Conservation (phyloP, 331 rosid genomes). For the Pyracantha coccinea region DNA sequence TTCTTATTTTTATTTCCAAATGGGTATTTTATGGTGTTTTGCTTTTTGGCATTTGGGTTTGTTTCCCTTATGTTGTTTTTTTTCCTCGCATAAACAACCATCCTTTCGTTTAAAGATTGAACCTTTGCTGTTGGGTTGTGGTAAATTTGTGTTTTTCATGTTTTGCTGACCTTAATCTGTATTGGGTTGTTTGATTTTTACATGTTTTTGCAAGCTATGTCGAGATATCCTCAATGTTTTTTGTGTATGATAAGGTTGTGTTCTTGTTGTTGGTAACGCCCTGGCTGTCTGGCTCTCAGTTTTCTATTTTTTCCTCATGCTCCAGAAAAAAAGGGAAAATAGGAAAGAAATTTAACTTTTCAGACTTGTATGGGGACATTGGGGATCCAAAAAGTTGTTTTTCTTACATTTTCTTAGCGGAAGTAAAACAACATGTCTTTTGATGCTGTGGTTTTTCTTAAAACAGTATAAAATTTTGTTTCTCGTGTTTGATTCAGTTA, state of each 20-base stretch:
- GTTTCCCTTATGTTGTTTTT: no score
- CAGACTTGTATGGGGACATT: not conserved
- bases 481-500: not conserved
- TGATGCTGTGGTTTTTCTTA: not conserved
- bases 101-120: not conserved
- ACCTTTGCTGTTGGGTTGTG: not conserved
- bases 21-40: not conserved
- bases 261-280: not conserved
- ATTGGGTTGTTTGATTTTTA: slow-evolving; percentile 1
- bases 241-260: not conserved
- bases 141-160: not conserved
- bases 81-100: no score
- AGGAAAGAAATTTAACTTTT: not conserved
- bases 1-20: not conserved
- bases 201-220: not conserved
- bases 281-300: not conserved
- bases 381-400: not conserved
- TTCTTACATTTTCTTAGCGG: not conserved
- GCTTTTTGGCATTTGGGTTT: not conserved
- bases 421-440: not conserved
- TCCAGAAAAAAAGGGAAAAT: not conserved
- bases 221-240: not conserved
- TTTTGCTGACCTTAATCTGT: not conserved
- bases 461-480: not conserved
- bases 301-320: not conserved